These are phyloP conservation scores for Aaosphaeria arxii DNA, from an alignment of 2,329 filamentous ascomycete genomes.

Conservation along the genomic window DNA sequence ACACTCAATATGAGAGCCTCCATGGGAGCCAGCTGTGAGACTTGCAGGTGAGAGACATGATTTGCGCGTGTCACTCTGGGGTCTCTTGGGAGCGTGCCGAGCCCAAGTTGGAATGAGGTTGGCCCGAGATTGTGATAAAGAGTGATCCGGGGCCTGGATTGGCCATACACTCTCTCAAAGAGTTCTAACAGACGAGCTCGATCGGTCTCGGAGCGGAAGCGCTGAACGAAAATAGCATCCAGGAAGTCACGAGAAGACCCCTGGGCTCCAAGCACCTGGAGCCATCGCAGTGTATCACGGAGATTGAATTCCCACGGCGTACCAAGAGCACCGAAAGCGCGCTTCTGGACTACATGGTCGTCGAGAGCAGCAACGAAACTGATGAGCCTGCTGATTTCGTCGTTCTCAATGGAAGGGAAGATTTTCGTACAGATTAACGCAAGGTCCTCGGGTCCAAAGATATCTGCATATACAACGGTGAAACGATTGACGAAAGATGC, in stretches of 20 bases:
- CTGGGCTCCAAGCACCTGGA: constrained; percentile 65
- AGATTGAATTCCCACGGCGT: constrained; percentile 97
- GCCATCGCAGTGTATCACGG: constrained; percentile 84
- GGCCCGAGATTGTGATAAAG: constrained; percentile 70
- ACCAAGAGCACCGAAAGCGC: constrained; percentile 54
- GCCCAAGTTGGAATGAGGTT: constrained; percentile 71
- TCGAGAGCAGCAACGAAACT: constrained; percentile 80
- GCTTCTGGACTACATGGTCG: constrained; percentile 59
- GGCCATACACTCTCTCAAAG: constrained; percentile 63
- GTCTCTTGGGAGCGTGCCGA: constrained; percentile 68
- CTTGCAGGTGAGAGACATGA: constrained; percentile 13
- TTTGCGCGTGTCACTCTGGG: constrained; percentile 22
- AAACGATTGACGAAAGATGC: constrained; percentile 98
- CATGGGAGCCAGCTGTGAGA: constrained; percentile 64
- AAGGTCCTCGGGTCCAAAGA: constrained; percentile 79
- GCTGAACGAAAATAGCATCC: constrained; percentile 77
- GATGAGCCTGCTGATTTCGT: constrained; percentile 67
- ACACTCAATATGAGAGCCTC: constrained; percentile 88
- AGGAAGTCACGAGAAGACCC: constrained; percentile 70
- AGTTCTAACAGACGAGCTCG: constrained; percentile 62
- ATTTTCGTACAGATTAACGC: constrained; percentile 75
- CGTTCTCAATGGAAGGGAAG: constrained; percentile 62
- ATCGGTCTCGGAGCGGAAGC: constrained; percentile 75
- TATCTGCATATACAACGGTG: constrained; percentile 94
- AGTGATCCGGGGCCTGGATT: constrained; percentile 27